These are phyloP conservation scores for Trichocomaceae sp. DNA, from an alignment of 2,329 filamentous ascomycete species.

Conservation along the genomic window DNA sequence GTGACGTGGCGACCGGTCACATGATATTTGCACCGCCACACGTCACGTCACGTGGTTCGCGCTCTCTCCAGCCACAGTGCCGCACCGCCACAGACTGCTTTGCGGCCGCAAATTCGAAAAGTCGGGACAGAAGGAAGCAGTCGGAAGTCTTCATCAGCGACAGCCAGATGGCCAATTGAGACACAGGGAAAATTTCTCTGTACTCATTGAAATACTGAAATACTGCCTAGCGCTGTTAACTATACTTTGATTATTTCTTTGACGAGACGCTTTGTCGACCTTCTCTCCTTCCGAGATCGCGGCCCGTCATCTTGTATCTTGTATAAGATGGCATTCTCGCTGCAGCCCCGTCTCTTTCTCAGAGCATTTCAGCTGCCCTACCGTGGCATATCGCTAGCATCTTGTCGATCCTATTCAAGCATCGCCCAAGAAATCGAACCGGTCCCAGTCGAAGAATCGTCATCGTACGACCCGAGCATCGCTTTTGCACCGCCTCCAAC, in stretches of 20 bases:
- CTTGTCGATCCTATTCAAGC: conserved; percentile 49
- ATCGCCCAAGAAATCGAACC: conserved; percentile 28
- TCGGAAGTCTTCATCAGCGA: background rate
- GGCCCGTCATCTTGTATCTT: background rate
- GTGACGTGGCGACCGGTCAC: conserved; percentile 10
- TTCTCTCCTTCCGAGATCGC: background rate
- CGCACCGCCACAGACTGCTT: background rate
- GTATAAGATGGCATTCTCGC: conserved; percentile 46
- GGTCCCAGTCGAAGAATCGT: conserved; percentile 23
- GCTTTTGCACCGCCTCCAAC: conserved; percentile 42
- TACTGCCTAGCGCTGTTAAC: background rate
- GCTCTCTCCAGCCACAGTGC: too few relatives aligned
- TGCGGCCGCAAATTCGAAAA: background rate
- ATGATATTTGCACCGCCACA: conserved; percentile 8
- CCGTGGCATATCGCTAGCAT: conserved; percentile 40
- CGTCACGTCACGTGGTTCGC: background rate
- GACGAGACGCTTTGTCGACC: background rate
- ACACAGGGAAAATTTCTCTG: too few relatives aligned
- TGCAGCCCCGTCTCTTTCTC: conserved; percentile 59
- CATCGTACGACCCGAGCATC: conserved; percentile 31
- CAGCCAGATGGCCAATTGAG: conserved; percentile 3
- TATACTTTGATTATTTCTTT: background rate
- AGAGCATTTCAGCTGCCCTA: conserved; percentile 45
- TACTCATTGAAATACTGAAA: too few relatives aligned
- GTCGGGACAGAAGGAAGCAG: background rate